Evolutionary conservation across 1,284 basidiomycete genomes (phyloP).

Genomic region (Crucibulum parvulum): DNA sequence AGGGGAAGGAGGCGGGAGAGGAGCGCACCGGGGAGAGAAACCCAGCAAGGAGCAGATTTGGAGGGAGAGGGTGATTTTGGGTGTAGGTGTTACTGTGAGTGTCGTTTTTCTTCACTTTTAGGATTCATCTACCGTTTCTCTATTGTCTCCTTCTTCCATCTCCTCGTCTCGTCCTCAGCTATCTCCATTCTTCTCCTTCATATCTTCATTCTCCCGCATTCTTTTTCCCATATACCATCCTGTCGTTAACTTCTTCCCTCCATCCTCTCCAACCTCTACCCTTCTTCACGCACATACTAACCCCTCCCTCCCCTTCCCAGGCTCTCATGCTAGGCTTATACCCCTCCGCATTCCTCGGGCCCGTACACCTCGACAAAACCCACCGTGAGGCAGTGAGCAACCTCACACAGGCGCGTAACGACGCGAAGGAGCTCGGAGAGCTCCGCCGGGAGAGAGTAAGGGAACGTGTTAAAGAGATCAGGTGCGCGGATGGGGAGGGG

Average conservation of each 20-base stretch:
- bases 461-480: slow-evolving; percentile 27
- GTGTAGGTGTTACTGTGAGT: slow-evolving; percentile 55
- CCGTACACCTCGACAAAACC: slow-evolving; percentile 26
- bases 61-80: slow-evolving; percentile 62
- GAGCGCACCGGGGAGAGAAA: slow-evolving; percentile 31
- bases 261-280: neutral
- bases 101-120: slow-evolving; percentile 38
- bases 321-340: slow-evolving; percentile 24
- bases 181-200: neutral
- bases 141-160: neutral
- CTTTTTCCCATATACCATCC: too few species aligned
- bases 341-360: slow-evolving; percentile 34
- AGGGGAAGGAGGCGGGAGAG: slow-evolving; percentile 17
- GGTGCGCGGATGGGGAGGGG: neutral
- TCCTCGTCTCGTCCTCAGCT: neutral
- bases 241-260: too few species aligned
- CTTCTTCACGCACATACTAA: neutral
- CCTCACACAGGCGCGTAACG: slow-evolving; percentile 35
- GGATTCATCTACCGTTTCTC: slow-evolving; percentile 18
- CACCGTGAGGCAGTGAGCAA: slow-evolving; percentile 35
- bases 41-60: slow-evolving; percentile 53
- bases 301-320: neutral
- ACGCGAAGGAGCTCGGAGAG: slow-evolving; percentile 34
- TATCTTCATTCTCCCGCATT: too few species aligned
- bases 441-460: slow-evolving; percentile 27